Evolutionary conservation across 2,329 filamentous ascomycete species (phyloP), one percentile per base, ranked within the genome.

Genomic region (Sporothrix brunneoviolacea): DNA sequence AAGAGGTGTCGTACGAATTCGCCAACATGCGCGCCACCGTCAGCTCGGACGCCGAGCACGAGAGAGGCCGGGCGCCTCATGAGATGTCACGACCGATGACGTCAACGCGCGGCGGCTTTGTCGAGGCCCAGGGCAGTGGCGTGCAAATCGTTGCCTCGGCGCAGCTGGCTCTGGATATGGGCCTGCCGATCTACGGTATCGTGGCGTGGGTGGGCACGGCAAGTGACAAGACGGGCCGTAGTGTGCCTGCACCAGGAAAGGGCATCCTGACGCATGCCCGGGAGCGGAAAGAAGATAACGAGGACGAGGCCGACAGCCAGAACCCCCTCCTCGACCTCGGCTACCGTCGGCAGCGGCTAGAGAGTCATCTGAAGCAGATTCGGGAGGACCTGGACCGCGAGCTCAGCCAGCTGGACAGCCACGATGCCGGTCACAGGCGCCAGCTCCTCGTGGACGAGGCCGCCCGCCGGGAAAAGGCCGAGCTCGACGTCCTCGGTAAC

Each of bases 21-120:
- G 93, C 93, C 76, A 98, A 98, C 77, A 98, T 98, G 93, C 95
- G 95, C 73, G 93, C 93, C 53, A 98, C 93, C 50, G 96, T 90
- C 79, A 98, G 97, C 65, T 91, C 91, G 21, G 86, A 96, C 55
- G 91, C 97, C 60, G 94, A 98, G 68, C 88, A 98, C 61, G 89
- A 84, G 9, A 93, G 96, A 63, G 93, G 93, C 42, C 88, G 93
- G 58, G 97, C 93, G 44, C 91, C 93, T 12, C 82, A 84, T 69
- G 93, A 98, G 71, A 98, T 98, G 93, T 98, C 94, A 28, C 86
- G 93, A 55, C 93, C 93, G 4, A 94, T 91, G 6, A 98, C 93
- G 39, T 98, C 93, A 3, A 98, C 93, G 55, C 82, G 93, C 70
- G 93, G 91, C 62, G 93, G 93, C 46, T 98, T 98, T 77, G 97